phyloP scores from a whole-genome alignment of 768 basidiomycete species.

The Mycena belliarum region DNA sequence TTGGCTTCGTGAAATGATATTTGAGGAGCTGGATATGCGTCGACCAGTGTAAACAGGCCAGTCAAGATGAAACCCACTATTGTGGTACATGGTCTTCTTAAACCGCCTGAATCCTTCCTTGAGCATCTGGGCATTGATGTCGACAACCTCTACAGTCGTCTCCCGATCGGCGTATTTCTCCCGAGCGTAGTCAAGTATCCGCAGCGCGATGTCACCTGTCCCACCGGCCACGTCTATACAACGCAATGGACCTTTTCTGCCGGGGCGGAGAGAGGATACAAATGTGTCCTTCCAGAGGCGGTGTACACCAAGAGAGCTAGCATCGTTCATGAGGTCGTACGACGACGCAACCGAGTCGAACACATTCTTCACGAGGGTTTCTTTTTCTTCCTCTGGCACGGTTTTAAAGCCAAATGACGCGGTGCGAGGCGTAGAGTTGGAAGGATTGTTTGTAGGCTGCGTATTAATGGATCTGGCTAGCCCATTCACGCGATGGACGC shows the following conservation, averaged over 20 bases:
- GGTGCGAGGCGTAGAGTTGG: slow-evolving; percentile 34
- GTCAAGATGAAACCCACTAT: slow-evolving; percentile 61
- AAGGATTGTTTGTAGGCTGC: background rate
- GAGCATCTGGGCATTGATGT: slow-evolving; percentile 96
- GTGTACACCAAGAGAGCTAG: slow-evolving; percentile 95
- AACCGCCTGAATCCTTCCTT: slow-evolving; percentile 87
- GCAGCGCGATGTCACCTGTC: slow-evolving; percentile 94
- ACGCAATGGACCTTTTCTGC: slow-evolving; percentile 67
- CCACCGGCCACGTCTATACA: slow-evolving; percentile 98
- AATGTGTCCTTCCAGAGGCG: slow-evolving; percentile 96
- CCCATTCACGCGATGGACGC: slow-evolving; percentile 27
- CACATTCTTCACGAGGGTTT: slow-evolving; percentile 86
- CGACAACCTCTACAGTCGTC: slow-evolving; percentile 84
- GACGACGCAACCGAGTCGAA: slow-evolving; percentile 94
- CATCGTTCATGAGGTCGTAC: slow-evolving; percentile 99
- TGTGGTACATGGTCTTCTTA: slow-evolving; percentile 98
- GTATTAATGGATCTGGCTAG: slow-evolving; percentile 16
- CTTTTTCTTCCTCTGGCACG: slow-evolving; percentile 85
- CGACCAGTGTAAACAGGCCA: slow-evolving; percentile 8
- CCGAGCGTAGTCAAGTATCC: slow-evolving; percentile 88
- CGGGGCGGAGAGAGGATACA: slow-evolving; percentile 74
- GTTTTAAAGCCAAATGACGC: slow-evolving; percentile 94
- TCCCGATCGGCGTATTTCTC: slow-evolving; percentile 90
- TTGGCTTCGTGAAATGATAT: slow-evolving; percentile 92
- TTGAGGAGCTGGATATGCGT: slow-evolving; percentile 68